phyloP scores from a whole-genome alignment of 2,329 filamentous ascomycete species.

The Colletotrichum orbiculare region DNA sequence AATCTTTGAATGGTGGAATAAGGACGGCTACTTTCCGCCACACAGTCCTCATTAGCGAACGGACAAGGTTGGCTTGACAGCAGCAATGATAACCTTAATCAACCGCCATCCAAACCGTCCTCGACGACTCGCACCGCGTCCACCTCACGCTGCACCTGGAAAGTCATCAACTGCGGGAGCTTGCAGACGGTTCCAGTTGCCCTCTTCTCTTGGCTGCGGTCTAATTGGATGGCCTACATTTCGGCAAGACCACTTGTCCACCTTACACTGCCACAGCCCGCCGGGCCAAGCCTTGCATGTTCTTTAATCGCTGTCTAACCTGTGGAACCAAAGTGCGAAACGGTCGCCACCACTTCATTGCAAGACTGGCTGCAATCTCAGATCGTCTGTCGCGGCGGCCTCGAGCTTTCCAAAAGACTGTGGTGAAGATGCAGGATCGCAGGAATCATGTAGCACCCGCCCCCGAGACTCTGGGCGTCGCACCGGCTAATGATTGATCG shows the following conservation, averaged over 20 bases:
- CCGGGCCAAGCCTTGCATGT: constrained; percentile 14
- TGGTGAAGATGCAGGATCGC: background rate
- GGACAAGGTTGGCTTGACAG: constrained; percentile 16
- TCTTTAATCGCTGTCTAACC: background rate
- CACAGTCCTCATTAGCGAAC: background rate
- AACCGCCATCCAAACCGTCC: constrained; percentile 17
- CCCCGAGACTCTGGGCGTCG: background rate
- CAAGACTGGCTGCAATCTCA: background rate
- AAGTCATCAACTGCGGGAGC: background rate
- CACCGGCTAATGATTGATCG: constrained; percentile 21
- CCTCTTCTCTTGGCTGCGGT: constrained; percentile 8
- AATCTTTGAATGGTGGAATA: background rate
- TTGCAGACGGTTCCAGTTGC: constrained; percentile 3
- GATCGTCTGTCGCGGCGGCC: constrained; percentile 3
- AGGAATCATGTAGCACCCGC: constrained; percentile 5
- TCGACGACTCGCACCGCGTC: background rate
- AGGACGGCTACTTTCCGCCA: constrained; percentile 32
- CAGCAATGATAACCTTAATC: constrained; percentile 32
- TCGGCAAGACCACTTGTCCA: constrained; percentile 1
- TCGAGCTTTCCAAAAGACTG: constrained; percentile 1
- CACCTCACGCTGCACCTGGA: background rate
- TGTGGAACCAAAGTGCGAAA: background rate
- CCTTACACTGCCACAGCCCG: constrained; percentile 18
- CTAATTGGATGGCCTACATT: constrained; percentile 25
- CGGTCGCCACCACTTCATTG: background rate